Evolutionary conservation across 305 asterid species (phyloP), one percentile per base, ranked within the genome.

Genomic region (Euphrasia arctica): DNA sequence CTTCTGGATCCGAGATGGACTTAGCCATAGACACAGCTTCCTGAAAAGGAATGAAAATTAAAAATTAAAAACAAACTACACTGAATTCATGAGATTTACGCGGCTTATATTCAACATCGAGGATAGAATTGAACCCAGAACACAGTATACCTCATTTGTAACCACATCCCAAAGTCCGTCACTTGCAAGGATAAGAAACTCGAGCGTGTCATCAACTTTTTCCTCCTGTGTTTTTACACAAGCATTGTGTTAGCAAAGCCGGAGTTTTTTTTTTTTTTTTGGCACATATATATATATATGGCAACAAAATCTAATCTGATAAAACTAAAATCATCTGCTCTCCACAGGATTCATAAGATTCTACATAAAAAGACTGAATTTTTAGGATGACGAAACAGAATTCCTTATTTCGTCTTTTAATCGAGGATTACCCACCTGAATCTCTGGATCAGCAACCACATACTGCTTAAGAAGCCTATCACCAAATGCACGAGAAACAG

Each of bases 131-230:
- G 52, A 47, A 47, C 41, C 41, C 25, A 42, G 34, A 71, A 39
- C 34, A 58, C 72, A 9, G 54, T 41, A 4, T 39, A 88, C 95
- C 91, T 88, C 94, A 43, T 88, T 88, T 4, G 91, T 86, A 39
- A 88, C 96, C 4, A 88, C 95, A 11, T 88, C 95, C 96, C 96
- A 85, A 1, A 88, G 89, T 64, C 95, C 97, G 62, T 90, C 95
- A 34, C 97, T 90, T 15, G 95, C 97, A 31, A 90, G 97, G 81
- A 90, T 90, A 57, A 90, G 95, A 74, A 85, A 87, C 80, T 90
- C 97, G 10, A 90, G 94, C 41, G 91, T 80, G 58, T 80, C 82
- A 59, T 90, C 97, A 6, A 90, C 90, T 80, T 80, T 90, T 62
- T 78, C 90, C 80, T 90, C 97, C 95, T 90, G 86, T 51, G 45